Conservation (phyloP, 371 early-diverging fungal genomes). For the Paraphysoderma sedebokerense region DNA sequence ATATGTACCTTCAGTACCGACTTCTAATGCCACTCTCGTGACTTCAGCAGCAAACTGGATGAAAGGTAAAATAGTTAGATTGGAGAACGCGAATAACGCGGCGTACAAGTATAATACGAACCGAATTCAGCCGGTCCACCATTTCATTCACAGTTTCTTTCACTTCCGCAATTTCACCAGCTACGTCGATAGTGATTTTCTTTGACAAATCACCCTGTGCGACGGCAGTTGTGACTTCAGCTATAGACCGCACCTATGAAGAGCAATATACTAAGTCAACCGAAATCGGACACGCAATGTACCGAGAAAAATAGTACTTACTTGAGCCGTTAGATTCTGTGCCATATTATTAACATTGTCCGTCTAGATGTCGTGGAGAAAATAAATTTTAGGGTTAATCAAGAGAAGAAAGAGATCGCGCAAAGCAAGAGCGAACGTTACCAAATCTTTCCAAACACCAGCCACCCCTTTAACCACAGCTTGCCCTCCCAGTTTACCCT, state of each 20-base stretch:
- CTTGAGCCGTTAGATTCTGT: conserved; percentile 37
- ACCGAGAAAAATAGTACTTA: too few relatives aligned
- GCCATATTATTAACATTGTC: conserved; percentile 49
- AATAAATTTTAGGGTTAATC: too few relatives aligned
- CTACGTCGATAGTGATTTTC: conserved; percentile 30
- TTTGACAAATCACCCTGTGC: conserved; percentile 34
- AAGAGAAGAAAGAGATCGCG: too few relatives aligned
- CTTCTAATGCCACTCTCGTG: conserved; percentile 26
- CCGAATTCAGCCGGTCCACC: conserved; percentile 17
- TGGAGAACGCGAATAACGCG: too few relatives aligned
- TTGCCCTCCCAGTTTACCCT: conserved; percentile 35
- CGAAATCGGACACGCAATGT: too few relatives aligned
- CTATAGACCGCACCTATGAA: too few relatives aligned
- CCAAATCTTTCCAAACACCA: conserved; percentile 54
- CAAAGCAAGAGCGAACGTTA: too few relatives aligned
- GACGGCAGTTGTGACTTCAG: conserved; percentile 37
- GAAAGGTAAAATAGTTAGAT: too few relatives aligned
- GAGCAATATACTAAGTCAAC: too few relatives aligned
- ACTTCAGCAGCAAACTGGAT: conserved; percentile 16
- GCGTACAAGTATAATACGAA: too few relatives aligned
- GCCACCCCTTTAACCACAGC: conserved; percentile 37
- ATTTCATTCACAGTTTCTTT: conserved; percentile 11
- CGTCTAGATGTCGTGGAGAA: too few relatives aligned
- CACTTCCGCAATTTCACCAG: conserved; percentile 18
- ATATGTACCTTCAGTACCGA: conserved; percentile 26